Base-by-base conservation (phyloP, 768 basidiomycete species). In the Russula olivacea region DNA sequence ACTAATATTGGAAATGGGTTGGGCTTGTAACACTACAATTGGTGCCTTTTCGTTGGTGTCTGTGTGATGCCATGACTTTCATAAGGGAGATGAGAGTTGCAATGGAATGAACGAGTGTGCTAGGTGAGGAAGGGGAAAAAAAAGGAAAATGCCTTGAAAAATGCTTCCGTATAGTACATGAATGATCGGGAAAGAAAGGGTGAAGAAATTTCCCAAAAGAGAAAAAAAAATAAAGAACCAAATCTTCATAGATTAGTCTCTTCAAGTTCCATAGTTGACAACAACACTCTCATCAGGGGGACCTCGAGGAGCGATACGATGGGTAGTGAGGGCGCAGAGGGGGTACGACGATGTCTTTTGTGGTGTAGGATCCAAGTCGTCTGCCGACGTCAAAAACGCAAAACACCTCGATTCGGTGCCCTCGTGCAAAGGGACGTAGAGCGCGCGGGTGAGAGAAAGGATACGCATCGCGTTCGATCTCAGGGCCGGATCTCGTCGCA, bases 401-500 rank as follows among this genome's bases (percentile, higher is more conserved):
- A 56, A 30, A 43, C 55, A 56, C 4, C 41, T 56, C 15, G 41
- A 56, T 3, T 32, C 28, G 19, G 54, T 55, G 25, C 25, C 45
- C 3, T 34, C 45, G n/a, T 61, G 61, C 50, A 62, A 47, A 15
- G 49, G 34, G 14, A 45, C 5, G n/a, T 58, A 62, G 8, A 52
- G 5, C 1, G 40, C 10, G 14, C 55, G 36, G 3, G 43, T 41
- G 41, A 56, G 56, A 17, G 30, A 58, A 25, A 62, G 61, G 17
- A 62, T 45, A 11, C 23, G 30, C n/a, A 34, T 47, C 51, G 61
- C 61, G 21, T 62, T 62, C 25, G 49, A 34, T 32, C 23, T 21
- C n/a, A 57, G 4, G 4, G 47, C 52, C 6, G 36, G 21, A 3
- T 28, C 50, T 3, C 23, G 43, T 15, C 34, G 56, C 19, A 32